Evolutionary conservation across 345 rosid species (phyloP).

Genomic region (Euphorbia pulcherrima): DNA sequence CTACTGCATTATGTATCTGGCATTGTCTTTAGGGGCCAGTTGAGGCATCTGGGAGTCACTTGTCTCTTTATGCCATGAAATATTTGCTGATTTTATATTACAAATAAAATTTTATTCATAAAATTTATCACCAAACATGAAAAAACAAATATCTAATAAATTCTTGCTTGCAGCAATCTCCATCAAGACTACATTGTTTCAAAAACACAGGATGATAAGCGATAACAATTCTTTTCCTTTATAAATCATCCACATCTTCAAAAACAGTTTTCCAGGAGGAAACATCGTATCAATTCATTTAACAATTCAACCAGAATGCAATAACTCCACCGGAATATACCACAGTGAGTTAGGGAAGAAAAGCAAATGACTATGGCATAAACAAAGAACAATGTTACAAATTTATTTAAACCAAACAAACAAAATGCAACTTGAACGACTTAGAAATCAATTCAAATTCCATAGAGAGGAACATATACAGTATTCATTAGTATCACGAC

Average conservation of each 20-base stretch:
- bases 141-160: background rate
- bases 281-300: background rate
- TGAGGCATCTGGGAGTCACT: background rate
- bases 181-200: background rate
- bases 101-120: background rate
- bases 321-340: background rate
- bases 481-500: background rate
- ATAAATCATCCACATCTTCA: background rate
- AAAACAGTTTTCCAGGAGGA: background rate
- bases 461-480: background rate
- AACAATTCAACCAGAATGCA: background rate
- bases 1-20: background rate
- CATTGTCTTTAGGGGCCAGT: background rate
- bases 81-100: background rate
- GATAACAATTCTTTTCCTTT: background rate
- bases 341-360: background rate
- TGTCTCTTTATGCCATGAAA: background rate
- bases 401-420: background rate
- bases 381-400: background rate
- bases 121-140: background rate
- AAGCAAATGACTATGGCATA: background rate
- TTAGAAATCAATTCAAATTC: slow-evolving; percentile 3
- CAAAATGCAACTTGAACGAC: slow-evolving; percentile 2
- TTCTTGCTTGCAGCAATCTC: background rate
- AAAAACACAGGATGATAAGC: background rate